Percentiles rank a stretch among this genome's conserved stretches.
These are phyloP conservation scores for Hortiboletus rubellus DNA, from an alignment of 1,284 basidiomycete species.

Conservation along the genomic window DNA sequence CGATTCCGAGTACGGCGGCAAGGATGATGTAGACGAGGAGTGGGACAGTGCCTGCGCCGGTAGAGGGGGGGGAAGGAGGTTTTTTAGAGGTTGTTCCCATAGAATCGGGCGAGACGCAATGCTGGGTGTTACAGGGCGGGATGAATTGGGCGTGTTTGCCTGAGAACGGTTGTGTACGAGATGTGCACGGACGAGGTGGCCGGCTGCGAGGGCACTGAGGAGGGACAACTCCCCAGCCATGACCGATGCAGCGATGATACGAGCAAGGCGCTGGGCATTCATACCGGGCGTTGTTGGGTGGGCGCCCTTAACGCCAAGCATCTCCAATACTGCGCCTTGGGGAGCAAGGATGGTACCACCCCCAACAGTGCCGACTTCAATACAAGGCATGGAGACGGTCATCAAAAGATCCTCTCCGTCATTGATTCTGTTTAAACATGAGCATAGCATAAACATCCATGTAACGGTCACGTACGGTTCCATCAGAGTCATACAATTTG, in stretches of 20 bases:
- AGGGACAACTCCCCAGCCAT: slow-evolving; percentile 95
- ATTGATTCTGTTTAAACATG: slow-evolving; percentile 62
- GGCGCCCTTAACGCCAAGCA: slow-evolving; percentile 89
- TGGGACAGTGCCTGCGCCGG: slow-evolving; percentile 19
- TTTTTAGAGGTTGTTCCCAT: slow-evolving; percentile 25
- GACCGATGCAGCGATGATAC: slow-evolving; percentile 85
- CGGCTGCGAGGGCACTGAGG: slow-evolving; percentile 87
- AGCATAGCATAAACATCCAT: slow-evolving; percentile 1
- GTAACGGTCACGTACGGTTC: slow-evolving; percentile 72
- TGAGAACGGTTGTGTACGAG: slow-evolving; percentile 81
- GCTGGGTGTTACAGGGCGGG: slow-evolving; percentile 63
- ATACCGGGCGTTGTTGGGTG: slow-evolving; percentile 81
- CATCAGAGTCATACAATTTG: slow-evolving; percentile 98
- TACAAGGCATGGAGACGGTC: slow-evolving; percentile 92
- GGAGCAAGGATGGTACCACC: slow-evolving; percentile 92
- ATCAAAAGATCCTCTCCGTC: slow-evolving; percentile 89
- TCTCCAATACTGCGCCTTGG: slow-evolving; percentile 87
- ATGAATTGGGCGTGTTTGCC: slow-evolving; percentile 64
- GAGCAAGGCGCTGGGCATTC: slow-evolving; percentile 85
- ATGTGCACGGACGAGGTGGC: slow-evolving; percentile 88
- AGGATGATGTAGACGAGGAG: slow-evolving; percentile 35
- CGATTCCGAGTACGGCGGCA: slow-evolving; percentile 34
- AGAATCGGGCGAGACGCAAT: slow-evolving; percentile 17
- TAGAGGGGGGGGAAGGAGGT: background rate
- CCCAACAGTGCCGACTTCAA: slow-evolving; percentile 96